Conservation (phyloP, 2,329 filamentous ascomycete species). For the Lachnellula arida region DNA sequence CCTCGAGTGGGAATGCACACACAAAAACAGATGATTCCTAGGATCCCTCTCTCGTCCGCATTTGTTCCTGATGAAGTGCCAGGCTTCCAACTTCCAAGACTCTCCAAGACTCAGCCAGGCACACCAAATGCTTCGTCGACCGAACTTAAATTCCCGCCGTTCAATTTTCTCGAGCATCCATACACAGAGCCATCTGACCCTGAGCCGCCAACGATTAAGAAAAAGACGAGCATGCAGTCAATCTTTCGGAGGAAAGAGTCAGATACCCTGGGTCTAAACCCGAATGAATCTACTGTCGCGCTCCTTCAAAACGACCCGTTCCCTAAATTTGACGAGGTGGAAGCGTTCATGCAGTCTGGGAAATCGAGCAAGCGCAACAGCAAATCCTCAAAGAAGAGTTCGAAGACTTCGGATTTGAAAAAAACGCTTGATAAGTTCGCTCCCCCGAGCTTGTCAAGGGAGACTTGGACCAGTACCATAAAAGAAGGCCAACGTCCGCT, state of each 20-base stretch:
- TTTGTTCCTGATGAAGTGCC: neutral
- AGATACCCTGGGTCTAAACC: neutral
- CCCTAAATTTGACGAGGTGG: neutral
- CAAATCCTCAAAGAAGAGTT: too few relatives aligned
- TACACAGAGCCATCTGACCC: neutral
- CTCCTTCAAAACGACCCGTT: neutral
- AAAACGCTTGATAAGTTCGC: too few relatives aligned
- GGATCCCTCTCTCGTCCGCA: neutral
- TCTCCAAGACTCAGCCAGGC: neutral
- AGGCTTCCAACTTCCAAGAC: neutral
- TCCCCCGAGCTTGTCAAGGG: too few relatives aligned
- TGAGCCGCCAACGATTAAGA: neutral
- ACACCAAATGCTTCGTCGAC: neutral
- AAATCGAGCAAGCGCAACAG: too few relatives aligned
- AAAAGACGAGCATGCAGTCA: neutral
- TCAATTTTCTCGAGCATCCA: neutral
- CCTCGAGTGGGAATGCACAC: neutral
- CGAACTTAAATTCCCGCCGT: neutral
- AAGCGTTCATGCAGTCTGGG: neutral
- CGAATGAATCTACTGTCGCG: neutral
- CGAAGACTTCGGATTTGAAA: too few relatives aligned
- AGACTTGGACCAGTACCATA: too few relatives aligned
- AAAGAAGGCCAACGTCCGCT: too few relatives aligned
- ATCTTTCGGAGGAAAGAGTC: neutral
- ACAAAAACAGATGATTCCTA: neutral